phyloP scores from a whole-genome alignment of 2,329 filamentous ascomycete species.

The Aspergillus nomiae region DNA sequence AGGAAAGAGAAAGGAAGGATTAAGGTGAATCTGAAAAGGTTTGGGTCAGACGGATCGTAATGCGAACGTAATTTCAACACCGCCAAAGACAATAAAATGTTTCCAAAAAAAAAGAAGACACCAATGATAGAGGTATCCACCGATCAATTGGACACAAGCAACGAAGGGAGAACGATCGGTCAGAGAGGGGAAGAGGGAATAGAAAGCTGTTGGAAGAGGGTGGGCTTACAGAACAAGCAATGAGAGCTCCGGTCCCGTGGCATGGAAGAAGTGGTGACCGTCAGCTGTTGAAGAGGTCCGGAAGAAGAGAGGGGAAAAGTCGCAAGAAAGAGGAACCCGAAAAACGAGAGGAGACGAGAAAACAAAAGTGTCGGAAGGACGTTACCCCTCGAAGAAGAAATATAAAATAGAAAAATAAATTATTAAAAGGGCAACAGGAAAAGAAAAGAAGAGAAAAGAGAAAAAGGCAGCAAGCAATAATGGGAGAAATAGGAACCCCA shows the following conservation, averaged over 20 bases:
- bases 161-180: background rate
- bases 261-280: conserved; percentile 1
- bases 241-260: background rate
- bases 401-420: conserved; percentile 4
- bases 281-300: conserved; percentile 4
- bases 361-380: conserved; percentile 5
- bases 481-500: conserved; percentile 1
- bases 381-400: conserved; percentile 3
- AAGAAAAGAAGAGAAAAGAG: conserved; percentile 30
- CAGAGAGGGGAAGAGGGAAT: background rate
- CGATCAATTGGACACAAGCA: background rate
- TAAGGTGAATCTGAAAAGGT: background rate
- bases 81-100: background rate
- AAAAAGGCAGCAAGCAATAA: conserved; percentile 17
- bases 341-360: conserved; percentile 1
- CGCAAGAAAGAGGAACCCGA: conserved; percentile 1
- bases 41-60: background rate
- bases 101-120: conserved; percentile 3
- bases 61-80: conserved; percentile 2
- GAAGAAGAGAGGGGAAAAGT: background rate
- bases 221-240: background rate
- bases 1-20: background rate
- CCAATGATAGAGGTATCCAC: background rate
- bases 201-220: background rate
- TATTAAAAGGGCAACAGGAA: conserved; percentile 25